A percentile compares a stretch with the other conserved stretches of the same genome.
phyloP scores from a whole-genome alignment of 176 grass and related monocot species.

The Phragmites australis region DNA sequence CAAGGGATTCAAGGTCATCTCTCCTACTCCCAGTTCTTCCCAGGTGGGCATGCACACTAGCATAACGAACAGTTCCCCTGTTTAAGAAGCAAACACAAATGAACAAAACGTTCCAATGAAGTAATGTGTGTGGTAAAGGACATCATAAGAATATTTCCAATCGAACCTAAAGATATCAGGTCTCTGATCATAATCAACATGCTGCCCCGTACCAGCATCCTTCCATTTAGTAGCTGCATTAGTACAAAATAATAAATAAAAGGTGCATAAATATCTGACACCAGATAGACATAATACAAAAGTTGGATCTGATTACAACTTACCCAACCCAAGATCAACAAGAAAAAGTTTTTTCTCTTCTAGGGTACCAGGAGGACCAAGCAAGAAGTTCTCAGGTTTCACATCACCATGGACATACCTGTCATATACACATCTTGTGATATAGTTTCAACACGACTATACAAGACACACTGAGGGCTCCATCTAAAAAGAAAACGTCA shows the following conservation, averaged over 20 bases:
- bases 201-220: conserved; percentile 54
- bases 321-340: conserved; percentile 99
- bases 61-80: conserved; percentile 95
- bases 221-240: conserved; percentile 80
- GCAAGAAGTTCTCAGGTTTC: conserved; percentile 96
- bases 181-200: conserved; percentile 65
- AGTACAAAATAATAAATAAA: conserved; percentile 30
- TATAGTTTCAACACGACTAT: conserved; percentile 17
- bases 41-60: conserved; percentile 90
- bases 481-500: conserved; percentile 22
- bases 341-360: conserved; percentile 98
- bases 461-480: background rate
- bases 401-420: conserved; percentile 97
- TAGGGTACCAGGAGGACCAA: conserved; percentile 75
- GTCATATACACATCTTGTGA: conserved; percentile 42
- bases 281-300: conserved; percentile 8
- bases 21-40: conserved; percentile 95
- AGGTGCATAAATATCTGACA: conserved; percentile 29
- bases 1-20: conserved; percentile 96
- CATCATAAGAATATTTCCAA: background rate
- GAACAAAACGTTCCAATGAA: conserved; percentile 10
- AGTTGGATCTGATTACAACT: conserved; percentile 38
- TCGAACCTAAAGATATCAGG: conserved; percentile 79
- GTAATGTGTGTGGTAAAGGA: conserved; percentile 6
- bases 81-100: conserved; percentile 31